Conservation (phyloP, 108 stramenopile species). For the Fragilariopsis cylindrus region DNA sequence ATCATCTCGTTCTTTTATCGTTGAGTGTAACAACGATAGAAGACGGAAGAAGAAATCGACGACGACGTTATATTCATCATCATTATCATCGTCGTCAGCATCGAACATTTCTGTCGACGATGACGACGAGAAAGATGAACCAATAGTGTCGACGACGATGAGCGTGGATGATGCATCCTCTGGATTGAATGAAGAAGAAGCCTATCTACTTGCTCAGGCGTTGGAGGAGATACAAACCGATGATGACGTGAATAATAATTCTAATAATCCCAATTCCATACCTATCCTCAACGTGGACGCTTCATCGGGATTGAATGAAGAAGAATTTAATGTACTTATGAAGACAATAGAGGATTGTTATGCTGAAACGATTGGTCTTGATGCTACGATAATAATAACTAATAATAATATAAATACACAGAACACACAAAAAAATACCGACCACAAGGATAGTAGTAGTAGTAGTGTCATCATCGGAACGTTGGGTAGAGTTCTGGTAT, state of each 20-base stretch:
- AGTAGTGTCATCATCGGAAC: background rate
- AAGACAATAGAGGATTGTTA: slow-evolving; percentile 1
- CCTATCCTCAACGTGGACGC: background rate
- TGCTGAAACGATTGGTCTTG: background rate
- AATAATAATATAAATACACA: background rate
- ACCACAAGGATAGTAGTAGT: background rate
- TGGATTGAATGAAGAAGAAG: too few relatives aligned
- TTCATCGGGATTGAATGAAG: slow-evolving; percentile 16
- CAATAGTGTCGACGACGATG: too few relatives aligned
- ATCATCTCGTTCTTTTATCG: too few relatives aligned
- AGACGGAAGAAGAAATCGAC: background rate
- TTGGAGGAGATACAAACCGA: too few relatives aligned
- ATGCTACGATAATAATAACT: background rate
- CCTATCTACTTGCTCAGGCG: too few relatives aligned
- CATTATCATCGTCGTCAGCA: too few relatives aligned
- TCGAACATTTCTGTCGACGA: too few relatives aligned
- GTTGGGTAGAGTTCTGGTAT: slow-evolving; percentile 11
- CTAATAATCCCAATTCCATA: too few relatives aligned
- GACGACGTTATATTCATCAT: background rate
- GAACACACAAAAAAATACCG: background rate
- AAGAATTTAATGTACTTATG: slow-evolving; percentile 11
- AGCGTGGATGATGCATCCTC: too few relatives aligned
- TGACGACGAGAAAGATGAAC: too few relatives aligned
- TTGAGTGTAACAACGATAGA: background rate
- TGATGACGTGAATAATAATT: too few relatives aligned